These are phyloP conservation scores for Chalciporus piperatus DNA, from an alignment of 768 basidiomycete species.

Conservation along the genomic window DNA sequence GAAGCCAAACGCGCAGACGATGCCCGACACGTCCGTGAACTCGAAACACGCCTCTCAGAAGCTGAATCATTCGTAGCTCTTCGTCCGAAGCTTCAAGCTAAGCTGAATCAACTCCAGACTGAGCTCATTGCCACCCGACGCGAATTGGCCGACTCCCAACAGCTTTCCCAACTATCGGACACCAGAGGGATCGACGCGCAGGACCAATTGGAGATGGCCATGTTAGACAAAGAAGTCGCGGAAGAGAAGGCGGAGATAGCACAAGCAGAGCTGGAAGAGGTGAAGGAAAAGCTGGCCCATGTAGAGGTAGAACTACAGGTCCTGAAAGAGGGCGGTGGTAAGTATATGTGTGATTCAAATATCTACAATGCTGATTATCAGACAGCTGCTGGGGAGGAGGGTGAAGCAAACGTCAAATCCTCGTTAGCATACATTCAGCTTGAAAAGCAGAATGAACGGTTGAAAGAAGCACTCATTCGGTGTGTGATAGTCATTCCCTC, in stretches of 20 bases:
- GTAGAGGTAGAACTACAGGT: conserved; percentile 83
- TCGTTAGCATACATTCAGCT: conserved; percentile 78
- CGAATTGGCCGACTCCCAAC: conserved; percentile 72
- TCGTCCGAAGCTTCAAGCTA: conserved; percentile 88
- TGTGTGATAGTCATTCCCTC: conserved; percentile 29
- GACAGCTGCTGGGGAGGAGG: conserved; percentile 27
- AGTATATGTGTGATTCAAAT: neutral
- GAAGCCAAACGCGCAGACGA: conserved; percentile 89
- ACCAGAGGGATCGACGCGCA: conserved; percentile 70
- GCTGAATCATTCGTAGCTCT: conserved; percentile 80
- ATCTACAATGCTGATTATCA: conserved; percentile 2
- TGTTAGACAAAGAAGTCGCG: conserved; percentile 94
- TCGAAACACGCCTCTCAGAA: conserved; percentile 82
- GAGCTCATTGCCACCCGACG: conserved; percentile 76
- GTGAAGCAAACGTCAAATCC: conserved; percentile 42
- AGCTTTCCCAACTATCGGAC: conserved; percentile 71
- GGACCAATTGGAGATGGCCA: conserved; percentile 92
- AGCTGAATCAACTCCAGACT: conserved; percentile 75
- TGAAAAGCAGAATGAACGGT: conserved; percentile 92
- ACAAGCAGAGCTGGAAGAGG: conserved; percentile 72
- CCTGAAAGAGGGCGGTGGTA: conserved; percentile 56
- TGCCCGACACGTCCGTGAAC: conserved; percentile 74
- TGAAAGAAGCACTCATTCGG: conserved; percentile 93
- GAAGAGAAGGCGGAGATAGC: conserved; percentile 87
- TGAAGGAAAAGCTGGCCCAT: conserved; percentile 75